These are phyloP conservation scores for Karstenula rhodostoma DNA, from an alignment of 2,329 filamentous ascomycete genomes.

Conservation along the genomic window DNA sequence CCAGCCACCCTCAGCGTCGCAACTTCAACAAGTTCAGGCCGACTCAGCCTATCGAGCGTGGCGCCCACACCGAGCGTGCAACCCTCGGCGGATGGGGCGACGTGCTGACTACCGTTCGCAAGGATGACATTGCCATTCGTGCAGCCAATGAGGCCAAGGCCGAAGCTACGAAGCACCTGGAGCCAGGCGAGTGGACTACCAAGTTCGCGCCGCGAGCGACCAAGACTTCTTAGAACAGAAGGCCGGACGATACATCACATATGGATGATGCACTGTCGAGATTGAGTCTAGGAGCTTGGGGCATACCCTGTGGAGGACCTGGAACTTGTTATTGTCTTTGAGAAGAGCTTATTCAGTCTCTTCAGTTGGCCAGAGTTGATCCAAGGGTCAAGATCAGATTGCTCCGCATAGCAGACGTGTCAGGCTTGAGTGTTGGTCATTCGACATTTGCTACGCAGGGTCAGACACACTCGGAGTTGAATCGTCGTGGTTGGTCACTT, in stretches of 20 bases:
- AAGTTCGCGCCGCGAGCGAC: not conserved
- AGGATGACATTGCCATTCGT: constrained; percentile 9
- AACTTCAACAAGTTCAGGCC: not conserved
- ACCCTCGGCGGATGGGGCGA: constrained; percentile 16
- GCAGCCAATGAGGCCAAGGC: constrained; percentile 1
- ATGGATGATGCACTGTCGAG: not conserved
- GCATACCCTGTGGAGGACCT: not conserved
- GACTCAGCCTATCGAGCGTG: not conserved
- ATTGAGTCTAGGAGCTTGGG: not conserved
- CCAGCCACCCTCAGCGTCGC: too few species aligned
- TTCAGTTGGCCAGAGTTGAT: not conserved
- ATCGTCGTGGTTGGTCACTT: not conserved
- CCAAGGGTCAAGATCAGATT: not conserved
- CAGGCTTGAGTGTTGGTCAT: not conserved
- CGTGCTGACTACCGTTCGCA: constrained; percentile 13
- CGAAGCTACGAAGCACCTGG: not conserved
- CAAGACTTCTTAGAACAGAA: not conserved
- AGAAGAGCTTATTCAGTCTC: not conserved
- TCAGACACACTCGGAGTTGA: not conserved
- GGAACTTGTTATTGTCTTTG: not conserved
- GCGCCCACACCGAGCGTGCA: not conserved
- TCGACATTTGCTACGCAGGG: not conserved
- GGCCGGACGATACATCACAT: not conserved
- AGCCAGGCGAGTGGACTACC: not conserved
- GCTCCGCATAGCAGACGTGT: not conserved